Percentiles rank a stretch among this genome's conserved stretches.
Evolutionary conservation across 1,284 basidiomycete genomes (phyloP).

Genomic region (Irpex rosettiformis): DNA sequence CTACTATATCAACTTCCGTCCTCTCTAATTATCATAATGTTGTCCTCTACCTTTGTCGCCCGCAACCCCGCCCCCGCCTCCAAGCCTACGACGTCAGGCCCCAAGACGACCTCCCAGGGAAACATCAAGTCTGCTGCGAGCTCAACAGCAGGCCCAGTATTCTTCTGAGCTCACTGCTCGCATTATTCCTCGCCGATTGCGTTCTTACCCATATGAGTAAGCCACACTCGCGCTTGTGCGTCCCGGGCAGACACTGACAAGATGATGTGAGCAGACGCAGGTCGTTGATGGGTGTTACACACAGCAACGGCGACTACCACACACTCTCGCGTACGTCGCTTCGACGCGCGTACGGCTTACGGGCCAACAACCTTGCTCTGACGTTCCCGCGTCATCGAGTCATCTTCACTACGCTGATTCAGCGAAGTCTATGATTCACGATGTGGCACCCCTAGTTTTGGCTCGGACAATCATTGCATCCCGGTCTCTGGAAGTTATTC

Average conservation of each 20-base stretch:
- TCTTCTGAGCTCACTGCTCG: conserved; percentile 7
- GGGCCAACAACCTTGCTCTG: neutral
- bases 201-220: neutral
- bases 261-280: neutral
- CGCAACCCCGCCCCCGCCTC: conserved; percentile 9
- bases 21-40: neutral
- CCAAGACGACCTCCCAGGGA: conserved; percentile 6
- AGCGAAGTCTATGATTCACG: neutral
- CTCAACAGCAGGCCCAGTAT: conserved; percentile 12
- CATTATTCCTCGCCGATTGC: neutral
- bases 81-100: conserved; percentile 7
- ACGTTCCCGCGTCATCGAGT: neutral
- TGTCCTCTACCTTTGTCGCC: conserved; percentile 1
- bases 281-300: neutral
- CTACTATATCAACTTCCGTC: neutral
- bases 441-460: too few species aligned
- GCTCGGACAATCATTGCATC: too few species aligned
- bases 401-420: neutral
- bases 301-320: neutral
- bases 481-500: neutral
- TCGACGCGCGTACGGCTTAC: neutral
- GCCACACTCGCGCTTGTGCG: neutral
- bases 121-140: conserved; percentile 6
- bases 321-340: neutral
- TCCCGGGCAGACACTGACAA: neutral